Percentiles rank a stretch among this genome's conserved stretches.
phyloP scores from a whole-genome alignment of 495 filamentous ascomycete species.

The Xylaria curta region DNA sequence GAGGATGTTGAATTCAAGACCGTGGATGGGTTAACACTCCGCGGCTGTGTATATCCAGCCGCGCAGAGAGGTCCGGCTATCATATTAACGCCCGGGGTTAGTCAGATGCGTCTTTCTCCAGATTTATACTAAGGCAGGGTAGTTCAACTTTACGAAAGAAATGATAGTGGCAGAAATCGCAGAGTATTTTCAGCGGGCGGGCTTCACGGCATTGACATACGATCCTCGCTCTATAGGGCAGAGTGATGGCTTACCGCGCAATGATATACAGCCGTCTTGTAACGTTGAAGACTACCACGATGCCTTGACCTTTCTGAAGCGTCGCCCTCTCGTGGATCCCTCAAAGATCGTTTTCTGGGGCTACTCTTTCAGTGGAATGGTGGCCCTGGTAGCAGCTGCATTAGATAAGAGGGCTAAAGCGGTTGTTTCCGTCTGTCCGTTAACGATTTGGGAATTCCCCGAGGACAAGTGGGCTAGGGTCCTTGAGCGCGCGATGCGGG shows the following conservation, averaged over 20 bases:
- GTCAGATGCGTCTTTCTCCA: background rate
- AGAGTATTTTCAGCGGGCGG: conserved; percentile 43
- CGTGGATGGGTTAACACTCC: conserved; percentile 41
- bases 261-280: conserved; percentile 47
- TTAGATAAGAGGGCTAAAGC: conserved; percentile 9
- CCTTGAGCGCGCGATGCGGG: conserved; percentile 16
- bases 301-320: conserved; percentile 41
- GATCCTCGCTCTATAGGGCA: conserved; percentile 47
- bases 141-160: conserved; percentile 56
- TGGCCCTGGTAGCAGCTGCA: conserved; percentile 24
- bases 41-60: conserved; percentile 42
- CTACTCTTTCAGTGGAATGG: conserved; percentile 47
- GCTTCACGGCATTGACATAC: conserved; percentile 50
- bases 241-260: conserved; percentile 52
- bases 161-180: conserved; percentile 43
- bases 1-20: conserved; percentile 46
- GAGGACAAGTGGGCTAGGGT: background rate
- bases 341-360: conserved; percentile 55
- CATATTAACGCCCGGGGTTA: conserved; percentile 50
- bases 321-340: conserved; percentile 39
- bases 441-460: conserved; percentile 10
- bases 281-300: conserved; percentile 48
- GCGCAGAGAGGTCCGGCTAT: conserved; percentile 39
- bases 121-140: background rate
- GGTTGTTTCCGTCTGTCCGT: conserved; percentile 15